phyloP scores from a whole-genome alignment of 352 stramenopile genomes.

The Thalassiosira livingstoniorum region DNA sequence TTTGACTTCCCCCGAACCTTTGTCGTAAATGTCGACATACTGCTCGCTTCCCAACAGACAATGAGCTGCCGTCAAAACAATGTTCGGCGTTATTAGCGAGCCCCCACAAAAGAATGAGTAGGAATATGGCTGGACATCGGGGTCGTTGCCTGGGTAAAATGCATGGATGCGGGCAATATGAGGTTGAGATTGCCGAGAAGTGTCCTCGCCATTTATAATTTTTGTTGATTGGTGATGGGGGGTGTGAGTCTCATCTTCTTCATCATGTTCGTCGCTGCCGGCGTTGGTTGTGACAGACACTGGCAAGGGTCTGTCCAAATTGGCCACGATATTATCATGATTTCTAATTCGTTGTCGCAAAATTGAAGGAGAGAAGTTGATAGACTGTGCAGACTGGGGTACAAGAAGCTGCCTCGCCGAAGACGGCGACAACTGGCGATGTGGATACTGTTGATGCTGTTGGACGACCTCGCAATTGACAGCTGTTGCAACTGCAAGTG shows the following conservation, averaged over 20 bases:
- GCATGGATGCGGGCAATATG: conserved; percentile 43
- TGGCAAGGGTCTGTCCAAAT: not conserved
- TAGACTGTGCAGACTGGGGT: not conserved
- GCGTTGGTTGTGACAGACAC: not conserved
- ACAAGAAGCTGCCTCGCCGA: not conserved
- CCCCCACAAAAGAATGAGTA: conserved; percentile 28
- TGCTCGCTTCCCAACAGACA: conserved; percentile 14
- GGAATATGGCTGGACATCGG: not conserved
- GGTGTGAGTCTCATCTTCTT: not conserved
- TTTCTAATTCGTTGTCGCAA: not conserved
- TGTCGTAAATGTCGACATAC: conserved; percentile 33
- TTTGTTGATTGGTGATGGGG: conserved; percentile 8
- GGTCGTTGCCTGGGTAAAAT: conserved; percentile 4
- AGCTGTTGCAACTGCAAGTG: too few relatives aligned
- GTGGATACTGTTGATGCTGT: too few relatives aligned
- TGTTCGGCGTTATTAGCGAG: conserved; percentile 31
- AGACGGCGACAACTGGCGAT: too few relatives aligned
- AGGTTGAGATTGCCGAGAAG: conserved; percentile 4
- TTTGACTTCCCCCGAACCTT: not conserved
- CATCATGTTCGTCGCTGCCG: not conserved
- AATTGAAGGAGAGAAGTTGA: not conserved
- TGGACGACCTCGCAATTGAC: too few relatives aligned
- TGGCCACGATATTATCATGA: not conserved
- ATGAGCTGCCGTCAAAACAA: conserved; percentile 38
- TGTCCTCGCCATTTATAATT: conserved; percentile 38